Percentiles rank a stretch among this genome's conserved stretches.
Conservation (phyloP, 1,284 basidiomycete genomes). For the Sphagnurus paluster region DNA sequence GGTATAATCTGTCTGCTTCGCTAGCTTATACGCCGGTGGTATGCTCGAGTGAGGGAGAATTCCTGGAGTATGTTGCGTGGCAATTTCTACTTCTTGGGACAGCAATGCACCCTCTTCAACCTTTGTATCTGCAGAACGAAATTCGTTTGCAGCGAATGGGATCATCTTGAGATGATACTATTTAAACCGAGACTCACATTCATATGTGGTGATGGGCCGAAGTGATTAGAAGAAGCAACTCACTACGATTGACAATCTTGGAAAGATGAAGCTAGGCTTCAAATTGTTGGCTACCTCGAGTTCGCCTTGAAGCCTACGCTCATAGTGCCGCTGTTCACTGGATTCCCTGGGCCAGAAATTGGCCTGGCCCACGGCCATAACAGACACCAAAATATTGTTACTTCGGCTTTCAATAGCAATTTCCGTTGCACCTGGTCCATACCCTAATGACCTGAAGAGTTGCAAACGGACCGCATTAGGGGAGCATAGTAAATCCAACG, state of each 20-base stretch:
- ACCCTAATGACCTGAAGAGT: constrained; percentile 38
- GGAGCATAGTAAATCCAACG: constrained; percentile 47
- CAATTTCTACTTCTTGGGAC: constrained; percentile 43
- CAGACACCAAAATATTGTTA: constrained; percentile 46
- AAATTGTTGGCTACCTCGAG: constrained; percentile 44
- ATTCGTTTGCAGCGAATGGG: constrained; percentile 46
- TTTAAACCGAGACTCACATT: background rate
- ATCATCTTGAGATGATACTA: constrained; percentile 50
- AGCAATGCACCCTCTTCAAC: constrained; percentile 33
- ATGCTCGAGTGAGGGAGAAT: constrained; percentile 46
- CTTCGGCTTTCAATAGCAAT: constrained; percentile 39
- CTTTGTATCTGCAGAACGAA: constrained; percentile 31
- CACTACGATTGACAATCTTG: constrained; percentile 49
- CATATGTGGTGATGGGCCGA: background rate
- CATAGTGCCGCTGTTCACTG: constrained; percentile 30
- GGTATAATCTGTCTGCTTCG: constrained; percentile 48
- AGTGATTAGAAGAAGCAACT: constrained; percentile 18
- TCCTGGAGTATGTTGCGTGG: constrained; percentile 42
- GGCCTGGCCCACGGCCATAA: constrained; percentile 41
- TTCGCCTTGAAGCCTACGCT: constrained; percentile 49
- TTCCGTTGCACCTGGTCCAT: constrained; percentile 47
- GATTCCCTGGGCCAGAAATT: constrained; percentile 54
- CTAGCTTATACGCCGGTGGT: constrained; percentile 52
- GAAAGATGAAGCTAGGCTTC: constrained; percentile 57
- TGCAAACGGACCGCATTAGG: constrained; percentile 36